Base-by-base conservation (phyloP, 345 rosid species). In the Hirschfeldia incana region DNA sequence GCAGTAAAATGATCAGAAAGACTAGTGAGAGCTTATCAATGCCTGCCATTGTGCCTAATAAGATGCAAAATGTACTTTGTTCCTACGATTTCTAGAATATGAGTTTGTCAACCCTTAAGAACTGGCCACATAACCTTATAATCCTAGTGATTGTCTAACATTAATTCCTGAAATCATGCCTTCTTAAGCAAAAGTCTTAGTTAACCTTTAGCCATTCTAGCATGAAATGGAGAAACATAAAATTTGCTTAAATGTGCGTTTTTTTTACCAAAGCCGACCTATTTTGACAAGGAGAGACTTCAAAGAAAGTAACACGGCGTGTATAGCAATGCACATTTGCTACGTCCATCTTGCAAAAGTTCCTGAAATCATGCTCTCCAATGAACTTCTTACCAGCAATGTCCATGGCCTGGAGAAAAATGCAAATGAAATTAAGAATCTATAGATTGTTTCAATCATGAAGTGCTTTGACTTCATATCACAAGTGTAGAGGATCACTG, bases 341-440 rank as follows among this genome's bases (percentile, higher is more conserved):
- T 13, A 92, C 98, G 80, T 94, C 98, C 98, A 92, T 92, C 91
- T 94, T 92, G 76, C 98, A 92, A 58, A 94, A 94, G 84, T 91
- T 94, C 67, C 93, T 85, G 88, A 92, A 94, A 81, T 94, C 95
- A 73, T 94, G 98, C 62, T 91, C 96, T 66, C 98, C 98, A 6
- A 94, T 51, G 67, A 94, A 86, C 83, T 90, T 94, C 83, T 88
- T 86, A 17, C 94, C 91, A 2, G 94, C 98, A 75, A 69, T 83
- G 85, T 88, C 92, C 98, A 94, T 94, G 76, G 85, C 89, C 97
- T 92, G 75, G 62, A 44, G 60, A 64, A 71, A 67, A 73, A 83
- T 37, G 75, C 3, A 1, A 73, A 77, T 16, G 5, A 81, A 62
- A 4, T 39, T 73, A 37, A 76, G 28, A 36, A 77, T 58, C 74